Percentiles rank a stretch among this genome's conserved stretches.
These are phyloP conservation scores for Penicillium rolfsii DNA, from an alignment of 2,329 filamentous ascomycete species.

Conservation along the genomic window DNA sequence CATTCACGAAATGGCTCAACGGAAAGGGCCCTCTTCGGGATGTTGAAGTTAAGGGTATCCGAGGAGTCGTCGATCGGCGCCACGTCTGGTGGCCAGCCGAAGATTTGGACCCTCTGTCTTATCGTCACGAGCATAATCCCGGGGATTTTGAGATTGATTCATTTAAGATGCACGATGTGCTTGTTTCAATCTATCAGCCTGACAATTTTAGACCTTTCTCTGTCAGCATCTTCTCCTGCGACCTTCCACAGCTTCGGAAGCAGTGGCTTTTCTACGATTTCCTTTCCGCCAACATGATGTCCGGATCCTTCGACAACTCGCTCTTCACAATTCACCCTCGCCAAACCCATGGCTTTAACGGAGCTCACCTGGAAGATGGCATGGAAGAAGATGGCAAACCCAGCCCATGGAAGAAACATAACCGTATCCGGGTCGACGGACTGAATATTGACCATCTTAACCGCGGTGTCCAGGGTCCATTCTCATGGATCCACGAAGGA, in stretches of 20 bases:
- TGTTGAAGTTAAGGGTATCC: slow-evolving; percentile 90
- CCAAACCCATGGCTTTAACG: slow-evolving; percentile 79
- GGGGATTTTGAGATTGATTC: slow-evolving; percentile 97
- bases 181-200: slow-evolving; percentile 91
- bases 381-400: slow-evolving; percentile 65
- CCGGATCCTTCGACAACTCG: slow-evolving; percentile 91
- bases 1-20: slow-evolving; percentile 99
- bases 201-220: slow-evolving; percentile 90
- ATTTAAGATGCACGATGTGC: slow-evolving; percentile 92
- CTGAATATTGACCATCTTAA: slow-evolving; percentile 96
- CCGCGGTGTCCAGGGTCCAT: slow-evolving; percentile 86
- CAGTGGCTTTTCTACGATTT: slow-evolving; percentile 99
- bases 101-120: slow-evolving; percentile 78
- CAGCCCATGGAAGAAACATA: slow-evolving; percentile 92
- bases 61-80: slow-evolving; percentile 89
- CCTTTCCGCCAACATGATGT: slow-evolving; percentile 92
- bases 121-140: slow-evolving; percentile 81
- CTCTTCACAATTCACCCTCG: slow-evolving; percentile 96
- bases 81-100: slow-evolving; percentile 73
- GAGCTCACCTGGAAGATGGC: slow-evolving; percentile 61
- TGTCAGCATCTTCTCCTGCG: slow-evolving; percentile 93
- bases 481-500: slow-evolving; percentile 97
- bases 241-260: slow-evolving; percentile 87
- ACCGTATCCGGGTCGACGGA: slow-evolving; percentile 85
- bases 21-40: slow-evolving; percentile 89